phyloP scores from a whole-genome alignment of 2,329 filamentous ascomycete species.

The Colletotrichum spaethianum region DNA sequence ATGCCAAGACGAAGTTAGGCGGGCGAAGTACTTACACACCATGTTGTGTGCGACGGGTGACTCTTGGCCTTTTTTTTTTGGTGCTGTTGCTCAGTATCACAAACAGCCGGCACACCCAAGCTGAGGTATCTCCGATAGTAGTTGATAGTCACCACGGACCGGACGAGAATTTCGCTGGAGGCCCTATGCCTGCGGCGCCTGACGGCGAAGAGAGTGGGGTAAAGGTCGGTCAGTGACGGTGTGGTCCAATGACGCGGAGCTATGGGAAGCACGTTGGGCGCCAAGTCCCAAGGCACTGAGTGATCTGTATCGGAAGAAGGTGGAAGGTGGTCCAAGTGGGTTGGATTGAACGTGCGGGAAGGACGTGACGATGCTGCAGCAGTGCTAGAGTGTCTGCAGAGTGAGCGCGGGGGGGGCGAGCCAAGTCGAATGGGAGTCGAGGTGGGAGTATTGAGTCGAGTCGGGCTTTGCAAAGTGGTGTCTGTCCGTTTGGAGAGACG shows the following conservation, averaged over 20 bases:
- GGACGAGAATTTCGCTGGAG: constrained; percentile 18
- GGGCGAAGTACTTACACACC: constrained; percentile 40
- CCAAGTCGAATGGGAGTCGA: background rate
- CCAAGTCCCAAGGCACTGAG: constrained; percentile 38
- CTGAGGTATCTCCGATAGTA: constrained; percentile 4
- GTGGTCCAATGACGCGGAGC: constrained; percentile 28
- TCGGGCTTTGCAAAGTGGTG: constrained; percentile 10
- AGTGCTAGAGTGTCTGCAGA: background rate
- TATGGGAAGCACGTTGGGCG: constrained; percentile 27
- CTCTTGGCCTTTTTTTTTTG: background rate
- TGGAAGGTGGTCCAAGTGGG: constrained; percentile 31
- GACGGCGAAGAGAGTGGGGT: constrained; percentile 30
- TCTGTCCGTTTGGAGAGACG: constrained; percentile 26
- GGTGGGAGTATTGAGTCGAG: constrained; percentile 9
- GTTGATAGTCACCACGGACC: constrained; percentile 21
- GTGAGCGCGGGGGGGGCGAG: constrained; percentile 5
- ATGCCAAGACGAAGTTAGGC: background rate
- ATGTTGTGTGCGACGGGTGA: constrained; percentile 20
- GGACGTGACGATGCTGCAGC: constrained; percentile 10
- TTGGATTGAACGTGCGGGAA: constrained; percentile 10
- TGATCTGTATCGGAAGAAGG: constrained; percentile 31
- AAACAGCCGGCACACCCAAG: background rate
- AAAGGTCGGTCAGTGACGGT: constrained; percentile 30
- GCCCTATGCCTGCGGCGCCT: constrained; percentile 36
- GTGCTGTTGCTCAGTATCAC: constrained; percentile 1